Conservation (phyloP, 1,284 basidiomycete genomes). For the Trichosporon inkin region DNA sequence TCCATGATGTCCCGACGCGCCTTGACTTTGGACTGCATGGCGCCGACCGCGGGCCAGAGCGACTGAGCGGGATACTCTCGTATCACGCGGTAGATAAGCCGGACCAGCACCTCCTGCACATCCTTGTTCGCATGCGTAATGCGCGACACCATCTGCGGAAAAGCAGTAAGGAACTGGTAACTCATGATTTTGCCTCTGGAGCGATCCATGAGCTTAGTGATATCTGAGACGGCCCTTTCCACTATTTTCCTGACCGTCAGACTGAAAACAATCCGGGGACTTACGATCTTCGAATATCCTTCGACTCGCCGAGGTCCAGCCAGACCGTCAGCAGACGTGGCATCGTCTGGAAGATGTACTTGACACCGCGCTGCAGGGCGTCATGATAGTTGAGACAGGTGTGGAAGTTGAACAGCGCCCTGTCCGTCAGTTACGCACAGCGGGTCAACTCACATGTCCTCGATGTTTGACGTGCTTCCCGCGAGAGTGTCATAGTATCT, state of each 20-base stretch:
- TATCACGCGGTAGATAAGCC: conserved; percentile 71
- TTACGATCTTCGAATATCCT: conserved; percentile 34
- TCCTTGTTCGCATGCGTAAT: conserved; percentile 73
- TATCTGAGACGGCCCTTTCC: conserved; percentile 35
- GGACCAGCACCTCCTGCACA: conserved; percentile 64
- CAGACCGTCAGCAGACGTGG: conserved; percentile 92
- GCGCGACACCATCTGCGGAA: conserved; percentile 94
- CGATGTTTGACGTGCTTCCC: conserved; percentile 19
- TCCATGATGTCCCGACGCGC: conserved; percentile 55
- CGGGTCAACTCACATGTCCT: conserved; percentile 1
- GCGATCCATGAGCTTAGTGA: conserved; percentile 59
- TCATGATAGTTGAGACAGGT: conserved; percentile 65
- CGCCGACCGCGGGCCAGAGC: conserved; percentile 88
- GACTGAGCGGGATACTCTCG: conserved; percentile 83
- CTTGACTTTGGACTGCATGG: conserved; percentile 74
- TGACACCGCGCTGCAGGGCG: conserved; percentile 79
- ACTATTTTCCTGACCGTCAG: conserved; percentile 10
- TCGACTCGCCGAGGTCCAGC: conserved; percentile 80
- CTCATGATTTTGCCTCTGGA: conserved; percentile 61
- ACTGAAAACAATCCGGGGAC: background rate
- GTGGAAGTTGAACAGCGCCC: conserved; percentile 31
- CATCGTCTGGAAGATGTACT: conserved; percentile 94
- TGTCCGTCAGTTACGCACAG: conserved; percentile 5
- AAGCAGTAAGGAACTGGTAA: conserved; percentile 90
- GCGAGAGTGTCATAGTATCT: conserved; percentile 68